Percentiles rank a stretch among this genome's conserved stretches.
These are phyloP conservation scores for Malus hybrid DNA, from an alignment of 331 rosid species.

Conservation along the genomic window DNA sequence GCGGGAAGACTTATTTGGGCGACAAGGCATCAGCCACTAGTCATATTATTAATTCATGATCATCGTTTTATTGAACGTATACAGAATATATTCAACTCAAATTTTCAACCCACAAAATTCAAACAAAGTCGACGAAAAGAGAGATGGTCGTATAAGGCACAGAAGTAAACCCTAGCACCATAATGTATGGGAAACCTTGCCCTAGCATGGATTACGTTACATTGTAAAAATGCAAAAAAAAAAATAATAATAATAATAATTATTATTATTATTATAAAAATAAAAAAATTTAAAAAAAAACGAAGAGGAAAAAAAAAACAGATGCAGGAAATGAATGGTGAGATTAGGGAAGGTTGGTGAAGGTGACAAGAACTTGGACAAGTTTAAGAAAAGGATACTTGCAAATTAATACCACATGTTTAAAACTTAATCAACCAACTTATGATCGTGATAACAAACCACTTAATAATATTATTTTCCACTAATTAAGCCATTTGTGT, in stretches of 20 bases:
- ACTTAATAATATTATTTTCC: constrained; percentile 8
- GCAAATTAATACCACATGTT: constrained; percentile 13
- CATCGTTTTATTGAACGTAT: constrained; percentile 27
- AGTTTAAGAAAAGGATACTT: constrained; percentile 5
- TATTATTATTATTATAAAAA: too few relatives aligned
- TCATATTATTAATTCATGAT: constrained; percentile 34
- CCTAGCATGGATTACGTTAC: not conserved
- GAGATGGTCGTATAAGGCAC: constrained; percentile 27
- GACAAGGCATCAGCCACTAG: constrained; percentile 31
- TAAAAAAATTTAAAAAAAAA: not conserved
- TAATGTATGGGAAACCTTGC: not conserved
- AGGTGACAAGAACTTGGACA: constrained; percentile 26
- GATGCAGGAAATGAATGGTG: not conserved
- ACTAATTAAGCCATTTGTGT: constrained; percentile 5
- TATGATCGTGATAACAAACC: constrained; percentile 14
- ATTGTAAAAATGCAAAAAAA: not conserved
- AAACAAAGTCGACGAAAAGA: constrained; percentile 47
- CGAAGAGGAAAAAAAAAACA: not conserved
- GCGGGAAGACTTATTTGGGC: constrained; percentile 24
- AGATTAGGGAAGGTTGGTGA: constrained; percentile 24
- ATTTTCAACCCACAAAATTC: constrained; percentile 22
- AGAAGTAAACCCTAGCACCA: not conserved
- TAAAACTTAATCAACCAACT: constrained; percentile 1
- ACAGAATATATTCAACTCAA: not conserved
- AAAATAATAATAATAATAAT: not conserved